Evolutionary conservation across 1,139 yeast species (phyloP).

Genomic region (Zygosaccharomyces sapae): DNA sequence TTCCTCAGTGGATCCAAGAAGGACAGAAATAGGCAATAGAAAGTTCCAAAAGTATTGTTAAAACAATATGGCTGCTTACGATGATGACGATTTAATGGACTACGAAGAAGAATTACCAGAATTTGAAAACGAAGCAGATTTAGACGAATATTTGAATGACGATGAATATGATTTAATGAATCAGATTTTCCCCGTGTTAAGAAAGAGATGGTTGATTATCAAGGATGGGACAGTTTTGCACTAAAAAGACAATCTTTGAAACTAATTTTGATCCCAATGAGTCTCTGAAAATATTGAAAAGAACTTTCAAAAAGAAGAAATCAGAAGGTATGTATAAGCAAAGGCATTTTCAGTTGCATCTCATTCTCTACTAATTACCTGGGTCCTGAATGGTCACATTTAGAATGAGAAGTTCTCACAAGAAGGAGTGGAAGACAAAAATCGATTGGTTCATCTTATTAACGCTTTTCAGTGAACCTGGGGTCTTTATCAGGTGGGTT

Average conservation of each 20-base stretch:
- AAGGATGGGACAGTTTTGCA: slow-evolving; percentile 33
- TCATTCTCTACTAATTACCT: slow-evolving; percentile 6
- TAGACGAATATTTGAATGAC: slow-evolving; percentile 37
- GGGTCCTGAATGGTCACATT: slow-evolving; percentile 2
- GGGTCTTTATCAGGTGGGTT: slow-evolving; percentile 13
- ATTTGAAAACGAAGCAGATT: slow-evolving; percentile 36
- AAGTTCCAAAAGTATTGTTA: too few relatives aligned
- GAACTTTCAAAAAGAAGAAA: slow-evolving; percentile 30
- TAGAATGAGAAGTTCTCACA: slow-evolving; percentile 2
- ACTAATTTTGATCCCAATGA: slow-evolving; percentile 28
- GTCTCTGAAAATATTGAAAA: slow-evolving; percentile 27
- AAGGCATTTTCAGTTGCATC: not conserved
- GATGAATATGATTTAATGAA: slow-evolving; percentile 35
- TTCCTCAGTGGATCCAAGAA: too few relatives aligned
- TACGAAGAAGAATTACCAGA: slow-evolving; percentile 29
- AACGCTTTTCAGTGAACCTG: slow-evolving; percentile 14
- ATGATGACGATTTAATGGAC: slow-evolving; percentile 28
- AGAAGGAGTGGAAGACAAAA: not conserved
- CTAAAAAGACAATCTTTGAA: slow-evolving; percentile 34
- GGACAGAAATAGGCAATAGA: slow-evolving; percentile 14
- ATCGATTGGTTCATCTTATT: slow-evolving; percentile 8
- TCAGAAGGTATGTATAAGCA: slow-evolving; percentile 12
- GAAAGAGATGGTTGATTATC: slow-evolving; percentile 27
- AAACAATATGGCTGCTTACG: slow-evolving; percentile 25
- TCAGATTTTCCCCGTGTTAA: slow-evolving; percentile 29